phyloP scores from a whole-genome alignment of 345 rosid genomes.

The Sapria himalayana region DNA sequence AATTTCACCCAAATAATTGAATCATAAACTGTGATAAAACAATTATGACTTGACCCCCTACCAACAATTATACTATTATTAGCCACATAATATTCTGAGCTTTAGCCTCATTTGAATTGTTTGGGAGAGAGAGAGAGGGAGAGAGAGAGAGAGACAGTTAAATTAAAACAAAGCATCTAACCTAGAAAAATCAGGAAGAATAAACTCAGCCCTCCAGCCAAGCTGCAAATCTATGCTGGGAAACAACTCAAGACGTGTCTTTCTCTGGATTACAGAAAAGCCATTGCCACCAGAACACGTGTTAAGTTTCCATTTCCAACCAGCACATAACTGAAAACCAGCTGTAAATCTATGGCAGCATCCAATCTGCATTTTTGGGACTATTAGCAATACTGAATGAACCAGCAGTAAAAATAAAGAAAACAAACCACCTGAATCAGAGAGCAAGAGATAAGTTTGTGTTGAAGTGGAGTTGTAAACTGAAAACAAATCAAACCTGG shows the following conservation, averaged over 20 bases:
- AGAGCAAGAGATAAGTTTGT: background rate
- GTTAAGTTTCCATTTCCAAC: constrained; percentile 85
- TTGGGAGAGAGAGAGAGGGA: too few species aligned
- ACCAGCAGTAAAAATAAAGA: background rate
- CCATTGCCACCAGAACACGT: constrained; percentile 84
- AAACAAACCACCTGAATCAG: background rate
- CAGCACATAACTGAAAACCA: constrained; percentile 55
- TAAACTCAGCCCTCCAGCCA: constrained; percentile 84
- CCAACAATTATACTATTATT: too few species aligned
- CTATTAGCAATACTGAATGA: constrained; percentile 1
- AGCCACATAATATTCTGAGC: too few species aligned
- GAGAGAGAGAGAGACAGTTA: background rate
- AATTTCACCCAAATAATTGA: background rate
- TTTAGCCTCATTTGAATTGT: too few species aligned
- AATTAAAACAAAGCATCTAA: constrained; percentile 15
- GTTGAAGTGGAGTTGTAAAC: background rate
- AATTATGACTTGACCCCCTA: too few species aligned
- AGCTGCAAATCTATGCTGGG: constrained; percentile 76
- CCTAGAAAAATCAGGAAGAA: constrained; percentile 80
- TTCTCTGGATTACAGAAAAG: constrained; percentile 53
- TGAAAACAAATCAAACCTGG: constrained; percentile 28
- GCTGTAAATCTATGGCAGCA: constrained; percentile 67
- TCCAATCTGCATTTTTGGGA: constrained; percentile 33
- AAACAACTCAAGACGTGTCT: constrained; percentile 54
- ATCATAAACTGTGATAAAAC: too few species aligned